Conservation (phyloP, 208 protist genomes). For the Leishmania turanica region DNA sequence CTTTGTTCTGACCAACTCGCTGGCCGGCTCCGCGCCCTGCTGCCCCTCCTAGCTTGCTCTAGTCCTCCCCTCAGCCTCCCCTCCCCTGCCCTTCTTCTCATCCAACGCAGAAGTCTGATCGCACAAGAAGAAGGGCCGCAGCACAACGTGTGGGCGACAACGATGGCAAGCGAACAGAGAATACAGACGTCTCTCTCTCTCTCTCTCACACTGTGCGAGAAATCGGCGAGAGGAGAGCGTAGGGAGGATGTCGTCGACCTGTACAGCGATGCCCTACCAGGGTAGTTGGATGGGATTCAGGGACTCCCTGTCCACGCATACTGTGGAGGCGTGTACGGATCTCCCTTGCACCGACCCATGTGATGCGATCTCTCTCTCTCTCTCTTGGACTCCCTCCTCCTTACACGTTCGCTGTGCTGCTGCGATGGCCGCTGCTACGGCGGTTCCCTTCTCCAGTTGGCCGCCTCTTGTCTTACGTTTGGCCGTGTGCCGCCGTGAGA, state of each 20-base stretch:
- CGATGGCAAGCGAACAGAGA: neutral
- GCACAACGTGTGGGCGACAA: neutral
- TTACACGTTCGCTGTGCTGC: neutral
- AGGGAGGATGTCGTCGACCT: neutral
- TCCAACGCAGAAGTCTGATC: too few relatives aligned
- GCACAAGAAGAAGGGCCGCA: neutral
- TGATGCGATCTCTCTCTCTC: neutral
- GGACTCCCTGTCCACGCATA: neutral
- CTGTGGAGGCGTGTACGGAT: neutral
- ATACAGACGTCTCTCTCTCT: neutral
- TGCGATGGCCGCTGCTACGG: neutral
- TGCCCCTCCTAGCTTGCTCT: neutral
- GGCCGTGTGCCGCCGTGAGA: neutral
- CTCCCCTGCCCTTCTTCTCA: neutral
- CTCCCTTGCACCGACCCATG: neutral
- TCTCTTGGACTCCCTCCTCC: neutral
- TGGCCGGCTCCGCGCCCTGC: neutral
- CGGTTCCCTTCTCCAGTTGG: neutral
- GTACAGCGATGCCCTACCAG: neutral
- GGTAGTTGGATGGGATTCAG: neutral
- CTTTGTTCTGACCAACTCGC: neutral
- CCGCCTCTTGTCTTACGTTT: neutral
- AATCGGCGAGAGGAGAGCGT: neutral
- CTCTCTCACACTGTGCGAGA: neutral
- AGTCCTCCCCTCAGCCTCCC: neutral